Evolutionary conservation across 2,329 filamentous ascomycete species (phyloP).

Genomic region (Phaeosphaeriaceae sp.): DNA sequence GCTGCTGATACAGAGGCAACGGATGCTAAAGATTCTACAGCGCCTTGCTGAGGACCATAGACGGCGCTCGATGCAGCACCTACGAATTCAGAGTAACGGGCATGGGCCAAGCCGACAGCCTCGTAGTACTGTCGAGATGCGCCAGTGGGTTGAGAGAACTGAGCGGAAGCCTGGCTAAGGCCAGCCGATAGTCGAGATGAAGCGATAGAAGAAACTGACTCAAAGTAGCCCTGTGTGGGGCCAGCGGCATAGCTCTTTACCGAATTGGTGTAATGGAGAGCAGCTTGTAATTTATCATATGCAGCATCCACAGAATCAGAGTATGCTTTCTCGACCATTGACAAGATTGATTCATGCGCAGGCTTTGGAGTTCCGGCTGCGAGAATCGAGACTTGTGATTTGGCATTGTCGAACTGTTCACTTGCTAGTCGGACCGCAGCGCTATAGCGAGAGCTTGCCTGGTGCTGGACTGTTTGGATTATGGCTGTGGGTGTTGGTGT

Average conservation of each 20-base stretch:
- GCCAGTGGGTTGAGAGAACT: constrained; percentile 71
- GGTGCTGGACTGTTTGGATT: constrained; percentile 50
- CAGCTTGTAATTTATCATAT: constrained; percentile 63
- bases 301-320: constrained; percentile 69
- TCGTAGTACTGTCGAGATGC: constrained; percentile 76
- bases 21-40: constrained; percentile 42
- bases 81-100: constrained; percentile 77
- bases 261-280: constrained; percentile 54
- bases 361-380: constrained; percentile 73
- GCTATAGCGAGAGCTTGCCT: constrained; percentile 63
- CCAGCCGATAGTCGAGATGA: constrained; percentile 73
- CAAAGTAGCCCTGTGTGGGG: constrained; percentile 57
- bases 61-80: constrained; percentile 73
- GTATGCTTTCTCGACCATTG: constrained; percentile 72
- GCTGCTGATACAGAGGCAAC: constrained; percentile 55
- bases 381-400: constrained; percentile 70
- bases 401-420: constrained; percentile 70
- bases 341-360: constrained; percentile 70
- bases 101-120: constrained; percentile 78
- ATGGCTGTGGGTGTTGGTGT: constrained; percentile 55
- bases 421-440: constrained; percentile 70
- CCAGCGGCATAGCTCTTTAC: constrained; percentile 49
- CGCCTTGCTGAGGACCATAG: constrained; percentile 55
- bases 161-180: constrained; percentile 71
- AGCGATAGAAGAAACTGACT: constrained; percentile 70